These are phyloP conservation scores for Basipetospora chlamydospora DNA, from an alignment of 2,329 filamentous ascomycete genomes.

Conservation along the genomic window DNA sequence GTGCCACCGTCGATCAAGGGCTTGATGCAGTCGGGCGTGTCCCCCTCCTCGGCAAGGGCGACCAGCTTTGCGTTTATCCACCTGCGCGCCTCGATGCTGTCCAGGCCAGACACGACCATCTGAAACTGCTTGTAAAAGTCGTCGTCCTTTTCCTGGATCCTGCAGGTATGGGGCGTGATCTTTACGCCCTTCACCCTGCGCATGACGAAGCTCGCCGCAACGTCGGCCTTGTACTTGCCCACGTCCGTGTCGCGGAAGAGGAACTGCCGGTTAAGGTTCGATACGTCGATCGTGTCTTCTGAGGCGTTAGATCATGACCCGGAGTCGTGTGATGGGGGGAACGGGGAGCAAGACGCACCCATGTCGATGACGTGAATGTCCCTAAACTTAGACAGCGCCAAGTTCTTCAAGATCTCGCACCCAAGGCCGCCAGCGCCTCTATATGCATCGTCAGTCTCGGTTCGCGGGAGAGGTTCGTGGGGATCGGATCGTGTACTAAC, in stretches of 20 bases:
- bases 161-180: conserved; percentile 87
- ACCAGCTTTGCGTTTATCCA: conserved; percentile 97
- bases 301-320: too few relatives aligned
- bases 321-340: too few relatives aligned
- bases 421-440: conserved; percentile 89
- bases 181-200: conserved; percentile 76
- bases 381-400: conserved; percentile 89
- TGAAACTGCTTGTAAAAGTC: conserved; percentile 96
- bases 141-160: conserved; percentile 93
- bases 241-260: conserved; percentile 87
- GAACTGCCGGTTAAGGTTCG: conserved; percentile 94
- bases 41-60: conserved; percentile 65
- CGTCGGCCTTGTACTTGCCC: conserved; percentile 83
- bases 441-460: conserved; percentile 10
- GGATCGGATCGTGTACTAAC: conserved; percentile 19
- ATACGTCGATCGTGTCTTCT: conserved; percentile 98
- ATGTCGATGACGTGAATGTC: conserved; percentile 99
- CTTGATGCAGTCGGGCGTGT: conserved; percentile 74
- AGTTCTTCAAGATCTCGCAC: conserved; percentile 92
- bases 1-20: conserved; percentile 94
- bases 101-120: conserved; percentile 81
- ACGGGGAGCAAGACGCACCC: conserved; percentile 38
- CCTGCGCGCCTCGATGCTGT: conserved; percentile 91
- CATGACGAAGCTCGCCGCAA: conserved; percentile 84
- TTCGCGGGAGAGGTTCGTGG: conserved; percentile 6